Evolutionary conservation across 805 yeast species (phyloP).

Genomic region (Candida nonsorbophila): DNA sequence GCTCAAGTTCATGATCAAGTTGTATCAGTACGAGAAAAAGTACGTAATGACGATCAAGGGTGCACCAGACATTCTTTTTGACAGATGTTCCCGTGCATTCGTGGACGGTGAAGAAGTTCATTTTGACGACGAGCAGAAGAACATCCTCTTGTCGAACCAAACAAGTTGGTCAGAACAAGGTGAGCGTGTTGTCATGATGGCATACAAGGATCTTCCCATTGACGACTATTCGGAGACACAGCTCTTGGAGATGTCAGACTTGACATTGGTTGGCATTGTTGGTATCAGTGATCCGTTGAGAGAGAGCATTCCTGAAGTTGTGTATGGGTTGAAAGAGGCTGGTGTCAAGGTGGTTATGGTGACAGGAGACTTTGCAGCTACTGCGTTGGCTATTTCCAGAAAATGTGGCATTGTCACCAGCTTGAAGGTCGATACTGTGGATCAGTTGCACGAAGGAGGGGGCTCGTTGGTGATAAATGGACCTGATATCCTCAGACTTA

Average conservation of each 20-base stretch:
- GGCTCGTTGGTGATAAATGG: conserved; percentile 29
- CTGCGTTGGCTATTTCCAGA: conserved; percentile 47
- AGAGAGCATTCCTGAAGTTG: conserved; percentile 25
- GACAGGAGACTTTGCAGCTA: conserved; percentile 51
- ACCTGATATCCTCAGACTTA: conserved; percentile 20
- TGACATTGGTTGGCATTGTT: conserved; percentile 28
- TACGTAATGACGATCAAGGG: conserved; percentile 34
- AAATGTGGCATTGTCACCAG: conserved; percentile 31
- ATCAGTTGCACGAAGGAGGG: conserved; percentile 13
- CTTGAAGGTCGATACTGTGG: conserved; percentile 14
- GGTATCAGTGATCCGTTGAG: conserved; percentile 44
- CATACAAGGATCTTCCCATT: conserved; percentile 16
- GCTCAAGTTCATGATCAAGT: conserved; percentile 38
- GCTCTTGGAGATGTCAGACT: conserved; percentile 8
- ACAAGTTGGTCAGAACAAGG: conserved; percentile 31
- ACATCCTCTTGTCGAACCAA: conserved; percentile 20
- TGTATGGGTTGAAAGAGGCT: conserved; percentile 27
- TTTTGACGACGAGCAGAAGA: conserved; percentile 10
- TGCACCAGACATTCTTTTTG: conserved; percentile 41
- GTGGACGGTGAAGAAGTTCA: conserved; percentile 12
- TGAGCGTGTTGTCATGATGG: conserved; percentile 26
- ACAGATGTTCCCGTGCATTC: conserved; percentile 18
- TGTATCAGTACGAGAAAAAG: conserved; percentile 14
- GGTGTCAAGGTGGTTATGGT: conserved; percentile 40
- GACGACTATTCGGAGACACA: conserved; percentile 1